phyloP scores from a whole-genome alignment of 2,329 filamentous ascomycete genomes.

The Arthrobotrys sinensis region DNA sequence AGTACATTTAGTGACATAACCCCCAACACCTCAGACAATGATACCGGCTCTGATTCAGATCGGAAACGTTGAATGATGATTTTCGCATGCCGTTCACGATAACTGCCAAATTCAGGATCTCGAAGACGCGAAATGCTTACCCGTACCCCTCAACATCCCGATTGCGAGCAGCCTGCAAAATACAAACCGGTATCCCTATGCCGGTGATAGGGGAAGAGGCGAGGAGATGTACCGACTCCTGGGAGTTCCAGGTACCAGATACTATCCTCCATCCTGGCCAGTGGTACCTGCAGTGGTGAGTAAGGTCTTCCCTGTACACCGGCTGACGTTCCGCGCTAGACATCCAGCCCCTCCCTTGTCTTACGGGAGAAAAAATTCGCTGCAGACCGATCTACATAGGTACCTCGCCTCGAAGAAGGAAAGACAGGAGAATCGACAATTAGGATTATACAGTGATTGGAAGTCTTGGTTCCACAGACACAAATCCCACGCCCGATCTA shows the following conservation, averaged over 20 bases:
- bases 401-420: neutral
- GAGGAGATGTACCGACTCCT: conserved; percentile 4
- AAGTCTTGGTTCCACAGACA: neutral
- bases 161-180: neutral
- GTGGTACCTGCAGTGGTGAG: conserved; percentile 11
- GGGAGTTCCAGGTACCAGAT: conserved; percentile 25
- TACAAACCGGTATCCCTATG: conserved; percentile 9
- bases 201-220: conserved; percentile 37
- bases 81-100: neutral
- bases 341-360: conserved; percentile 7
- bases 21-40: too few species aligned
- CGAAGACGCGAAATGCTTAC: conserved; percentile 8
- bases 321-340: conserved; percentile 3
- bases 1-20: neutral
- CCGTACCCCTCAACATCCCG: neutral
- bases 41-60: neutral
- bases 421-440: neutral
- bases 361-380: neutral
- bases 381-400: neutral
- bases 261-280: neutral
- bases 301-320: conserved; percentile 20
- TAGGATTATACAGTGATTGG: conserved; percentile 8
- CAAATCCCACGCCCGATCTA: neutral
- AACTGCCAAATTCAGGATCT: conserved; percentile 2
- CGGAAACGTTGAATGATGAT: neutral